phyloP scores from a whole-genome alignment of 23 red algal species.

The Gracilaria vermiculophylla region DNA sequence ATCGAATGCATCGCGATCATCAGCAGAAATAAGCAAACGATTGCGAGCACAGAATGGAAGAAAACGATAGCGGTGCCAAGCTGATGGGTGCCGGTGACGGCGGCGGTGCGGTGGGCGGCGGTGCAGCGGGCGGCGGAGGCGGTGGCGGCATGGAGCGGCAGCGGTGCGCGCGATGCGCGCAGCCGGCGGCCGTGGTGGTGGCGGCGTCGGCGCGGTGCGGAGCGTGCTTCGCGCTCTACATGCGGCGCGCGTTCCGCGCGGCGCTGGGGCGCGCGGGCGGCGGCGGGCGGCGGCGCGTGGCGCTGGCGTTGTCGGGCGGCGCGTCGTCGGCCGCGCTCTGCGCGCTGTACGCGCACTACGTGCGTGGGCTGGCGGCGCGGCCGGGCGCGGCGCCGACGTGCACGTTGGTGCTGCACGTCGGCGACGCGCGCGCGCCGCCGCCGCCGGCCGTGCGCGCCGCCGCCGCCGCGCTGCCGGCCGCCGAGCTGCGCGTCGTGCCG shows the following conservation, averaged over 20 bases:
- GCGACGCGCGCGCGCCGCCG: neutral
- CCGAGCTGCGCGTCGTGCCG: neutral
- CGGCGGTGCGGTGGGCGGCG: too few species aligned
- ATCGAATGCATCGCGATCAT: too few species aligned
- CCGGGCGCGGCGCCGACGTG: neutral
- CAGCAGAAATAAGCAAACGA: neutral
- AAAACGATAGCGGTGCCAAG: too few species aligned
- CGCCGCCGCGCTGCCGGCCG: neutral
- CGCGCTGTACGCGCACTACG: neutral
- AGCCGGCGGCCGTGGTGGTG: too few species aligned
- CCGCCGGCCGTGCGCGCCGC: neutral
- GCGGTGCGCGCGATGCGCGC: too few species aligned
- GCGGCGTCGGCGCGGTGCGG: neutral
- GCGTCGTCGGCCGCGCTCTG: neutral
- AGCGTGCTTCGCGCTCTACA: constrained; percentile 7
- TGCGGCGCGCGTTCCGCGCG: neutral
- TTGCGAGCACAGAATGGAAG: neutral
- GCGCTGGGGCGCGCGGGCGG: neutral
- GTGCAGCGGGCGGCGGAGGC: too few species aligned
- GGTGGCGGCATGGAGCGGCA: too few species aligned
- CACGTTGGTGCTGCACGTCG: constrained; percentile 3
- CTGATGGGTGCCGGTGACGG: too few species aligned
- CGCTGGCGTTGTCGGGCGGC: constrained; percentile 8
- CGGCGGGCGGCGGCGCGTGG: constrained; percentile 7
- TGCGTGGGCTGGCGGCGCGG: neutral